Conservation (phyloP, 441 rosid genomes). For the Adansonia madagascariensis region DNA sequence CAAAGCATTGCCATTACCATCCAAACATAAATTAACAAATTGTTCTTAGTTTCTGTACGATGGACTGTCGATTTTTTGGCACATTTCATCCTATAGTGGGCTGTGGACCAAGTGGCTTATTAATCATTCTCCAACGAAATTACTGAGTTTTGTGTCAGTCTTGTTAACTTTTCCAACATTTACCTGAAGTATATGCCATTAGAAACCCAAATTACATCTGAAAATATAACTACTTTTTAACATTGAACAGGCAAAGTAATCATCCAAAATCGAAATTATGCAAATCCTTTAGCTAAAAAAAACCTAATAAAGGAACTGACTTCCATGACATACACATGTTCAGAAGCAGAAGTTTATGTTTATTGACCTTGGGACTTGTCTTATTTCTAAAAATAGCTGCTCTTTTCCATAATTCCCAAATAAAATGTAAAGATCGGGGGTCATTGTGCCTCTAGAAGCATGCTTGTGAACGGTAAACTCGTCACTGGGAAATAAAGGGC, state of each 20-base stretch:
- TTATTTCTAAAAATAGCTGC: neutral
- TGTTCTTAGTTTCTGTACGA: neutral
- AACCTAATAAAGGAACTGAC: no score
- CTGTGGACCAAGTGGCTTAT: slow-evolving; percentile 22
- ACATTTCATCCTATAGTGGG: neutral
- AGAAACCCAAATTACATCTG: neutral
- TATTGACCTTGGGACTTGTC: neutral
- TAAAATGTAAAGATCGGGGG: neutral
- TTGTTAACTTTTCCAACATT: neutral
- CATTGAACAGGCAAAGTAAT: neutral
- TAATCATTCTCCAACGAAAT: neutral
- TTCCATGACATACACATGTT: no score
- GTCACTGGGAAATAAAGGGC: neutral
- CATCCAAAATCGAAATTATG: neutral
- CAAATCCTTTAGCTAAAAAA: neutral
- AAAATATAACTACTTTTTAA: no score
- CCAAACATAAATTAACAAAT: slow-evolving; percentile 18
- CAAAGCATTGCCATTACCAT: slow-evolving; percentile 9
- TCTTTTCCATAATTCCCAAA: neutral
- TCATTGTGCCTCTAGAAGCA: slow-evolving; percentile 5
- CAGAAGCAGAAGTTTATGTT: neutral
- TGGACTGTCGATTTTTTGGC: slow-evolving; percentile 25
- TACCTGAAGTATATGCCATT: neutral
- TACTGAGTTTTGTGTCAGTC: neutral
- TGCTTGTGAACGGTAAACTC: neutral